A percentile compares a stretch with the other conserved stretches of the same genome.
Conservation (phyloP, 2,329 filamentous ascomycete genomes). For the Dothideomycetes sp. region DNA sequence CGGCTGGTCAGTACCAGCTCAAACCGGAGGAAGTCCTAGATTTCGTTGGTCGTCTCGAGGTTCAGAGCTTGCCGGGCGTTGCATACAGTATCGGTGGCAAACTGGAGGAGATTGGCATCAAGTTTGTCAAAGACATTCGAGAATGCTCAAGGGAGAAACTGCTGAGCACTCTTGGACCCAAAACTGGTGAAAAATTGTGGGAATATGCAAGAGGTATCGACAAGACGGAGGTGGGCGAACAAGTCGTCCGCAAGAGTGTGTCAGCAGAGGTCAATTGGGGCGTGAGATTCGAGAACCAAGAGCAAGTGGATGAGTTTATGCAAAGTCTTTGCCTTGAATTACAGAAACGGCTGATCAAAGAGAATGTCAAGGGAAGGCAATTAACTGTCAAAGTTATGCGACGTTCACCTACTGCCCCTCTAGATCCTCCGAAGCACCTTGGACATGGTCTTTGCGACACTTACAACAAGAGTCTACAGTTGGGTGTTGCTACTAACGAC, state of each 20-base stretch:
- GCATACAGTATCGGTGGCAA: conserved; percentile 81
- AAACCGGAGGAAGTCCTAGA: conserved; percentile 69
- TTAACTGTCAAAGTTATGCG: conserved; percentile 94
- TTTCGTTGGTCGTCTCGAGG: conserved; percentile 67
- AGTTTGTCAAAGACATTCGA: conserved; percentile 73
- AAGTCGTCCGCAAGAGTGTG: conserved; percentile 80
- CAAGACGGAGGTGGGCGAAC: conserved; percentile 72
- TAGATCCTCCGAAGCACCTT: conserved; percentile 86
- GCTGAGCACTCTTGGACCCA: conserved; percentile 67
- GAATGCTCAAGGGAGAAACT: conserved; percentile 68
- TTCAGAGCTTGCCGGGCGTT: conserved; percentile 82
- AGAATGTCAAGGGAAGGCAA: conserved; percentile 77
- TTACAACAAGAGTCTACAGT: conserved; percentile 75
- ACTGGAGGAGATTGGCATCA: conserved; percentile 77
- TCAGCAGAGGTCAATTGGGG: conserved; percentile 98
- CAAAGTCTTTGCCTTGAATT: conserved; percentile 77
- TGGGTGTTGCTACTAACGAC: conserved; percentile 77
- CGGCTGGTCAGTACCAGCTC: conserved; percentile 83
- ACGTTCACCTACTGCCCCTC: conserved; percentile 71
- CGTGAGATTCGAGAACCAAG: conserved; percentile 82
- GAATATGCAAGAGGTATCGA: conserved; percentile 89
- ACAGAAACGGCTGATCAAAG: conserved; percentile 67
- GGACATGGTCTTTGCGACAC: conserved; percentile 93
- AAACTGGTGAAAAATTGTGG: conserved; percentile 84
- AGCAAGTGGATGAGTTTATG: conserved; percentile 90